phyloP scores from a whole-genome alignment of 345 rosid species.

The Salix koriyanagi region DNA sequence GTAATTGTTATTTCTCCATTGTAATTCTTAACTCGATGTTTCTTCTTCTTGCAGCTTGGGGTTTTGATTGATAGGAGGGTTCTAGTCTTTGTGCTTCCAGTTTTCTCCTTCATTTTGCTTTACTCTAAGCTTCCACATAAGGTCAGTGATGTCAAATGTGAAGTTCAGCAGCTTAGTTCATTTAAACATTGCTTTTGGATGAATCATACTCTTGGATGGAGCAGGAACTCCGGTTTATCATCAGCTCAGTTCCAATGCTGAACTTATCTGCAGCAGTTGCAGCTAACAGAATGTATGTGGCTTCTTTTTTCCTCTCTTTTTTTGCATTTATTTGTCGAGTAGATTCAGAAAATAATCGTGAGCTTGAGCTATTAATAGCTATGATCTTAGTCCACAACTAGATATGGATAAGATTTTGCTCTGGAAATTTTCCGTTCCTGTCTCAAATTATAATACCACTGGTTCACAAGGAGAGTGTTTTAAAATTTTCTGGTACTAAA shows the following conservation, averaged over 20 bases:
- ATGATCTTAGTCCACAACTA: no score
- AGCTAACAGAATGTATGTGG: slow-evolving; percentile 77
- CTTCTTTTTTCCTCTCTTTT: neutral
- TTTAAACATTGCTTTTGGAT: neutral
- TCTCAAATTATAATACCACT: neutral
- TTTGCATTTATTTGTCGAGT: neutral
- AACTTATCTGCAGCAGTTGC: slow-evolving; percentile 91
- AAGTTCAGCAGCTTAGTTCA: slow-evolving; percentile 21
- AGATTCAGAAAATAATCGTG: neutral
- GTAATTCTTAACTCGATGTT: neutral
- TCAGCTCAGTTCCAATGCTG: slow-evolving; percentile 86
- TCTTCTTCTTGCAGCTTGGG: slow-evolving; percentile 63
- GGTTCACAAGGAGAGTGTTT: neutral
- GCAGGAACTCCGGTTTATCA: slow-evolving; percentile 96
- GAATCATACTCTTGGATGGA: slow-evolving; percentile 9
- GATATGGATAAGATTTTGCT: no score
- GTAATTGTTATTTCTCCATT: no score
- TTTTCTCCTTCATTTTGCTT: slow-evolving; percentile 62
- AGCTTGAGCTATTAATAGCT: no score
- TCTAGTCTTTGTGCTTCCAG: slow-evolving; percentile 54
- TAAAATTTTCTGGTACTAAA: no score
- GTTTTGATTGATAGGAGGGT: slow-evolving; percentile 72
- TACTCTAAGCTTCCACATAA: slow-evolving; percentile 98
- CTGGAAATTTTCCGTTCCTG: neutral
- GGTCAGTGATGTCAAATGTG: slow-evolving; percentile 37